A percentile compares a stretch with the other conserved stretches of the same genome.
Conservation (phyloP, 1,139 yeast genomes). For the Kurtzmaniella quercitrusa region DNA sequence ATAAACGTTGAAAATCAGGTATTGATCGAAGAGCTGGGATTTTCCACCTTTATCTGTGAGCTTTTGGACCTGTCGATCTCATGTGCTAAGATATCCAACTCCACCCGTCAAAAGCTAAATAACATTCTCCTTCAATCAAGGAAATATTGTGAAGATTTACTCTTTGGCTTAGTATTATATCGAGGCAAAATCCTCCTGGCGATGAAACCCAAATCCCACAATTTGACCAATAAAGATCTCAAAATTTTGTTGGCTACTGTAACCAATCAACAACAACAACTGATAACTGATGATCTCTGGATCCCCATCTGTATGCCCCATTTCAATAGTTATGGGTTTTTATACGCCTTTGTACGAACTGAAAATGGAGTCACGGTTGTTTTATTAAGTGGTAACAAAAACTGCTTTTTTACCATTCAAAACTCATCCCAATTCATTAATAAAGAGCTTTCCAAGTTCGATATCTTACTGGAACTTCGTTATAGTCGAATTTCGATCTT, state of each 20-base stretch:
- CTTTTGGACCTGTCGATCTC: slow-evolving; percentile 26
- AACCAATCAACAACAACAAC: slow-evolving; percentile 16
- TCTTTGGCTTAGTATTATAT: slow-evolving; percentile 28
- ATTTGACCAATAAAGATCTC: slow-evolving; percentile 28
- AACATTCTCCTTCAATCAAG: slow-evolving; percentile 23
- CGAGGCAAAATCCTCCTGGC: slow-evolving; percentile 23
- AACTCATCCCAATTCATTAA: slow-evolving; percentile 53
- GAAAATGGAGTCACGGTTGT: slow-evolving; percentile 57
- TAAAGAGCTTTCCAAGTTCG: slow-evolving; percentile 28
- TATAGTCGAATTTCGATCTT: slow-evolving; percentile 15
- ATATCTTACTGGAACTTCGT: slow-evolving; percentile 5
- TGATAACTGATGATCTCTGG: slow-evolving; percentile 72
- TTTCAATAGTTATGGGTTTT: slow-evolving; percentile 82
- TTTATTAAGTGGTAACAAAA: slow-evolving; percentile 77
- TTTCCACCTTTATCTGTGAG: slow-evolving; percentile 26
- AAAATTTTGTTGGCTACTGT: slow-evolving; percentile 27
- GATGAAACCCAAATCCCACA: slow-evolving; percentile 34
- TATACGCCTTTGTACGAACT: slow-evolving; percentile 73
- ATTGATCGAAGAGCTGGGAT: slow-evolving; percentile 10
- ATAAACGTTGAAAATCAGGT: neutral
- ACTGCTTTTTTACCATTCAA: slow-evolving; percentile 73
- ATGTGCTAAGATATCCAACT: slow-evolving; percentile 29
- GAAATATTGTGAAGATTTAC: slow-evolving; percentile 22
- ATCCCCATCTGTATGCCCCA: slow-evolving; percentile 89
- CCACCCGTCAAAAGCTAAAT: slow-evolving; percentile 29